A percentile compares a stretch with the other conserved stretches of the same genome.
Conservation (phyloP, 2,329 filamentous ascomycete genomes). For the Cytospora piceae region DNA sequence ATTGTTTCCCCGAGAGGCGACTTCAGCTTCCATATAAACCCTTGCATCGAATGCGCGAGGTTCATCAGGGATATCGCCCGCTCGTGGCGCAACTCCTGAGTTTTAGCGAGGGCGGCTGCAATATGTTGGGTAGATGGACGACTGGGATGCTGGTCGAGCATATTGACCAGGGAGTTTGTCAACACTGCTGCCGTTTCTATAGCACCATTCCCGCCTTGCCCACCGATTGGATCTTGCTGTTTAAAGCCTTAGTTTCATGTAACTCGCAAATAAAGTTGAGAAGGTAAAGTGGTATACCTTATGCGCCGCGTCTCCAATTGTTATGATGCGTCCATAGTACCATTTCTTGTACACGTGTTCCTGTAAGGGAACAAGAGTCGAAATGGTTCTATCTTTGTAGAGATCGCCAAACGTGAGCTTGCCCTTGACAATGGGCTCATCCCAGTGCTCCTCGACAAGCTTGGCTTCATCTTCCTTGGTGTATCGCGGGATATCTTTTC, state of each 20-base stretch:
- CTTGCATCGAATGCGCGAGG: not conserved
- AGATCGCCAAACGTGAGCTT: conserved; percentile 27
- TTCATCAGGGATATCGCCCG: not conserved
- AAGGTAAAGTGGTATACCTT: conserved; percentile 35
- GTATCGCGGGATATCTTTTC: not conserved
- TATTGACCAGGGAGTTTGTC: not conserved
- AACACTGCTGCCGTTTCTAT: conserved; percentile 4
- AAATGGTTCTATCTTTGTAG: conserved; percentile 22
- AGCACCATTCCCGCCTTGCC: not conserved
- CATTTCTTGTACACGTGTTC: conserved; percentile 41
- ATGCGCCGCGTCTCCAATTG: conserved; percentile 40
- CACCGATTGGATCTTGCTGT: not conserved
- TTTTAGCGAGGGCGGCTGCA: conserved; percentile 1
- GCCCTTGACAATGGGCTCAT: conserved; percentile 24
- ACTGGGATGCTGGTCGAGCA: not conserved
- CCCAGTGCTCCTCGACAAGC: conserved; percentile 6
- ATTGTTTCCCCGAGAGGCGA: not conserved
- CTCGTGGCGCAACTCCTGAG: not conserved
- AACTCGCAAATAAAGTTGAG: not conserved
- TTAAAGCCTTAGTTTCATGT: not conserved
- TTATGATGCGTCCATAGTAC: conserved; percentile 39
- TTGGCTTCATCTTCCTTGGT: conserved; percentile 17
- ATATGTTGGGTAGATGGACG: not conserved
- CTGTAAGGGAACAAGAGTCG: conserved; percentile 40
- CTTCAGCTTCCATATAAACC: not conserved